Percentiles rank a stretch among this genome's conserved stretches.
Conservation (phyloP, 176 grass and related monocot species). For the Cocos nucifera region DNA sequence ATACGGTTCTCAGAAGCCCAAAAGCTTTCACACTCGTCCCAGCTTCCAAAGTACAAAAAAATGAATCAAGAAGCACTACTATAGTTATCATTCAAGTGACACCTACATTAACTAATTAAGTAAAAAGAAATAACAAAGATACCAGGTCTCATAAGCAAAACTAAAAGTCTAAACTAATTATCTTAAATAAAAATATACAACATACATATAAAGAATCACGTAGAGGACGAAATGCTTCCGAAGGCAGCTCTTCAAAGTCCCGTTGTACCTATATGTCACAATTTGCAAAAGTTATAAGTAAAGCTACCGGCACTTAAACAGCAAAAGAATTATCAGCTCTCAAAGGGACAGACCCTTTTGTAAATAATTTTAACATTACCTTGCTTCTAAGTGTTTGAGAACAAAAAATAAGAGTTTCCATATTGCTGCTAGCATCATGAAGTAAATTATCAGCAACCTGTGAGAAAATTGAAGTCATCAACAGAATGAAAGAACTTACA, state of each 20-base stretch:
- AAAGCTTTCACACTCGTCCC: too few species aligned
- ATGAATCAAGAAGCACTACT: too few species aligned
- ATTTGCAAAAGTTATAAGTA: too few species aligned
- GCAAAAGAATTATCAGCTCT: too few species aligned
- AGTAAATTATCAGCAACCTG: conserved; percentile 97
- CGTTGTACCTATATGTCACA: conserved; percentile 69
- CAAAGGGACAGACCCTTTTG: too few species aligned
- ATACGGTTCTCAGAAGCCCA: too few species aligned
- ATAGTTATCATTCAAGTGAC: too few species aligned
- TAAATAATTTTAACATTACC: conserved; percentile 29
- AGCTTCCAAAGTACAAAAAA: too few species aligned
- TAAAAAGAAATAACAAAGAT: too few species aligned
- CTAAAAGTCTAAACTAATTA: not conserved
- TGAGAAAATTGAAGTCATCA: conserved; percentile 5
- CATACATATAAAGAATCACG: conserved; percentile 74
- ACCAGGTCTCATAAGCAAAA: too few species aligned
- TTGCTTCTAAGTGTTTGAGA: conserved; percentile 98
- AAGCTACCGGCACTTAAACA: too few species aligned
- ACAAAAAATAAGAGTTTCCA: conserved; percentile 97
- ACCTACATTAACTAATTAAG: too few species aligned
- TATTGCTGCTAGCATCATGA: conserved; percentile 82
- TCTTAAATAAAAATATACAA: not conserved
- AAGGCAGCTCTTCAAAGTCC: conserved; percentile 95
- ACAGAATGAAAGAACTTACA: not conserved
- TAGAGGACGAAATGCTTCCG: conserved; percentile 71